Conservation (phyloP, 495 filamentous ascomycete genomes). For the Aspergillus incahuasiensis region DNA sequence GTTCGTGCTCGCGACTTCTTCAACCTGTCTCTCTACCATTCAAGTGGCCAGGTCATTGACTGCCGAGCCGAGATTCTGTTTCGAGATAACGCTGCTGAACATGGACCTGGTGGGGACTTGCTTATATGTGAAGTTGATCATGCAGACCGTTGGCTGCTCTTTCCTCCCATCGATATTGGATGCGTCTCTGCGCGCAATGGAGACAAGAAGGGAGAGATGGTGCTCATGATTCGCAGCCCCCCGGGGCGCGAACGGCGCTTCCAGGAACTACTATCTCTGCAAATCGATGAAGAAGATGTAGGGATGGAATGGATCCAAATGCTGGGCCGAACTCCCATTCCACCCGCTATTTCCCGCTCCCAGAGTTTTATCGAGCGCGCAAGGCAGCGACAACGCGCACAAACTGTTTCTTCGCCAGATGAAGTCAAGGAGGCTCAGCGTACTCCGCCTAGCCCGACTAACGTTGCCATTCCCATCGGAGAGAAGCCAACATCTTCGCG, state of each 20-base stretch:
- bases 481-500: slow-evolving; percentile 45
- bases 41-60: slow-evolving; percentile 80
- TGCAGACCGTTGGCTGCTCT: slow-evolving; percentile 76
- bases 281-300: slow-evolving; percentile 65
- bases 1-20: slow-evolving; percentile 89
- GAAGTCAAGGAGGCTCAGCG: slow-evolving; percentile 35
- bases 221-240: slow-evolving; percentile 72
- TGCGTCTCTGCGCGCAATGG: slow-evolving; percentile 77
- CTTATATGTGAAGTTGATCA: slow-evolving; percentile 84
- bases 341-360: slow-evolving; percentile 54
- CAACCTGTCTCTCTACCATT: slow-evolving; percentile 78
- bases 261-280: slow-evolving; percentile 76
- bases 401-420: slow-evolving; percentile 24
- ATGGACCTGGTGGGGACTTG: slow-evolving; percentile 64
- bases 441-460: slow-evolving; percentile 49
- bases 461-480: slow-evolving; percentile 69
- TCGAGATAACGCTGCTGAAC: slow-evolving; percentile 65
- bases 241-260: slow-evolving; percentile 50
- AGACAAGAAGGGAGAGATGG: slow-evolving; percentile 61
- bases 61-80: slow-evolving; percentile 86
- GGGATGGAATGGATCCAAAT: slow-evolving; percentile 85
- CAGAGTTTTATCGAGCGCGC: slow-evolving; percentile 49
- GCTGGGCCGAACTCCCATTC: slow-evolving; percentile 69
- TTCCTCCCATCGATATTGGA: slow-evolving; percentile 69
- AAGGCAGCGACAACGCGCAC: slow-evolving; percentile 33